Conservation (phyloP, 2,329 filamentous ascomycete species). For the Pseudogymnoascus sp. region DNA sequence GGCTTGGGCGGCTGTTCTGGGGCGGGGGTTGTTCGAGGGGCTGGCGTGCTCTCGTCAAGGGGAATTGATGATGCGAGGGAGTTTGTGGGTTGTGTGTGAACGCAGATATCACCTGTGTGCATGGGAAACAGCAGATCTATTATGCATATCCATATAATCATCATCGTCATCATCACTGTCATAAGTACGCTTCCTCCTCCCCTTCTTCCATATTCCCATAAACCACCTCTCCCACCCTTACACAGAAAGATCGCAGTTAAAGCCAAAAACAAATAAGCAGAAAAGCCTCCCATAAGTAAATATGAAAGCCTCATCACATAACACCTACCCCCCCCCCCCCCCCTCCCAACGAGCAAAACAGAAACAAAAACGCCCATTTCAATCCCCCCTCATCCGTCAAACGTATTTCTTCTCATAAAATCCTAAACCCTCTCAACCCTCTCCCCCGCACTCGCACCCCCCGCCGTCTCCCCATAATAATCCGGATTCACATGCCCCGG, state of each 20-base stretch:
- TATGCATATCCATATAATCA: constrained; percentile 4
- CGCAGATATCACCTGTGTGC: background rate
- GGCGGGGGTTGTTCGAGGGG: too few relatives aligned
- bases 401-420: background rate
- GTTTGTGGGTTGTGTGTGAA: too few relatives aligned
- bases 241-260: background rate
- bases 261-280: background rate
- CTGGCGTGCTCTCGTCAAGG: too few relatives aligned
- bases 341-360: too few relatives aligned
- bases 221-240: background rate
- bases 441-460: background rate
- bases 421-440: background rate
- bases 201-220: background rate
- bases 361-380: background rate
- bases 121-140: background rate
- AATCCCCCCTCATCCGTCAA: background rate
- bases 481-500: background rate
- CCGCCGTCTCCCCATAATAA: background rate
- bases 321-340: too few relatives aligned
- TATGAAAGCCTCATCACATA: too few relatives aligned
- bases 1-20: too few relatives aligned
- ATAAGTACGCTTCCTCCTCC: background rate
- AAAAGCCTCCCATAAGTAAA: background rate
- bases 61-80: too few relatives aligned
- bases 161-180: background rate